These are phyloP conservation scores for Inga laurina DNA, from an alignment of 306 rosid species.

Conservation along the genomic window DNA sequence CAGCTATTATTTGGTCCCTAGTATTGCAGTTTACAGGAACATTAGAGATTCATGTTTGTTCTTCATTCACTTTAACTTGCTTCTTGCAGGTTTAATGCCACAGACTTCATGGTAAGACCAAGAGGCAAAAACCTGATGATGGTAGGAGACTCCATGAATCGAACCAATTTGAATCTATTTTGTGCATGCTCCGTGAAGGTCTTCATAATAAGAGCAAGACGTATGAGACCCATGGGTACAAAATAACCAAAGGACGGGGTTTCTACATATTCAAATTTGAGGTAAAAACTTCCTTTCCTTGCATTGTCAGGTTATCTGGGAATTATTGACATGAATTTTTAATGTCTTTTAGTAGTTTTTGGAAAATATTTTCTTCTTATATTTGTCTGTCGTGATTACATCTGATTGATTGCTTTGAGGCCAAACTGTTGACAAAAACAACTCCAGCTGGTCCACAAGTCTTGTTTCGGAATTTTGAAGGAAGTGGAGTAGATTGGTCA, in stretches of 20 bases:
- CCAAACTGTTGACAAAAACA: not conserved
- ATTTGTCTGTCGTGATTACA: too few relatives aligned
- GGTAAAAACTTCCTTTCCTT: conserved; percentile 45
- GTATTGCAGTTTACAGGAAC: conserved; percentile 32
- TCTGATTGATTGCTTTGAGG: too few relatives aligned
- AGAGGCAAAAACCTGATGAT: conserved; percentile 83
- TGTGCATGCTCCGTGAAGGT: conserved; percentile 81
- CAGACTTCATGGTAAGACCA: conserved; percentile 80
- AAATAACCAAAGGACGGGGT: conserved; percentile 91
- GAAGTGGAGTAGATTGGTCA: not conserved
- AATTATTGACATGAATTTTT: not conserved
- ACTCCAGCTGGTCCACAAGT: not conserved
- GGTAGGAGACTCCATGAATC: conserved; percentile 93
- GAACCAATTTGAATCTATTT: conserved; percentile 94
- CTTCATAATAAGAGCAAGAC: conserved; percentile 77
- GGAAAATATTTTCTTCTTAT: too few relatives aligned
- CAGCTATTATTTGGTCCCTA: conserved; percentile 12
- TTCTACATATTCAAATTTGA: conserved; percentile 75
- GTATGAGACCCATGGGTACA: conserved; percentile 80
- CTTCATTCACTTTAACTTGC: conserved; percentile 36
- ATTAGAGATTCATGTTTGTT: conserved; percentile 18
- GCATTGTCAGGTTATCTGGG: conserved; percentile 9
- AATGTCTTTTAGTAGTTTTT: too few relatives aligned
- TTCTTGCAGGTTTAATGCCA: conserved; percentile 80
- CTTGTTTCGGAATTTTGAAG: not conserved